Percentiles rank a stretch among this genome's conserved stretches.
These are phyloP conservation scores for Aspergillus tanneri DNA, from an alignment of 2,329 filamentous ascomycete genomes.

Conservation along the genomic window DNA sequence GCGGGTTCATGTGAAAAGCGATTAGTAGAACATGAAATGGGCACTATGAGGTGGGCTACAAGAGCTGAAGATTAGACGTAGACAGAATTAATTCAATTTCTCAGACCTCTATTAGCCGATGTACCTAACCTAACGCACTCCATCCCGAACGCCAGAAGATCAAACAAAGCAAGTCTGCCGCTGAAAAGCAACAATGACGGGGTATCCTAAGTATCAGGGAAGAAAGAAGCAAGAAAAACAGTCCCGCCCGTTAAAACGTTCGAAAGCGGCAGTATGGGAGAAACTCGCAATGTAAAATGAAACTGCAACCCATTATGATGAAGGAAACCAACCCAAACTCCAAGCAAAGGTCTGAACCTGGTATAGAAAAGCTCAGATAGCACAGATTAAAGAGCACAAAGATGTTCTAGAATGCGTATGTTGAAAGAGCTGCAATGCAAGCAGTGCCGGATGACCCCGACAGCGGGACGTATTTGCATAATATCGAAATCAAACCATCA, in stretches of 20 bases:
- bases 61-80: background rate
- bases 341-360: conserved; percentile 17
- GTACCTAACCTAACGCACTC: no score
- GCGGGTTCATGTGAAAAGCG: conserved; percentile 28
- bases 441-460: background rate
- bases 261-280: conserved; percentile 11
- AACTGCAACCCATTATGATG: background rate
- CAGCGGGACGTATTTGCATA: background rate
- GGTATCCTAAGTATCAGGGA: conserved; percentile 35
- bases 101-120: no score
- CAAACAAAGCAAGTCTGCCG: conserved; percentile 22
- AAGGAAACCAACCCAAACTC: conserved; percentile 15
- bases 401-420: conserved; percentile 19
- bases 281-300: conserved; percentile 4
- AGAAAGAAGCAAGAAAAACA: conserved; percentile 19
- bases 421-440: background rate
- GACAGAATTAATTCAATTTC: no score
- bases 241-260: conserved; percentile 17
- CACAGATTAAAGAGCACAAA: conserved; percentile 10
- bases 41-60: background rate
- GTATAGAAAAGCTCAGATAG: conserved; percentile 6
- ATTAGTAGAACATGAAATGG: background rate
- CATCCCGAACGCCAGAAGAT: conserved; percentile 12
- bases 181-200: conserved; percentile 32
- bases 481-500: background rate